phyloP scores from a whole-genome alignment of 73 alveolate species.

The Paraurostyla sp. region DNA sequence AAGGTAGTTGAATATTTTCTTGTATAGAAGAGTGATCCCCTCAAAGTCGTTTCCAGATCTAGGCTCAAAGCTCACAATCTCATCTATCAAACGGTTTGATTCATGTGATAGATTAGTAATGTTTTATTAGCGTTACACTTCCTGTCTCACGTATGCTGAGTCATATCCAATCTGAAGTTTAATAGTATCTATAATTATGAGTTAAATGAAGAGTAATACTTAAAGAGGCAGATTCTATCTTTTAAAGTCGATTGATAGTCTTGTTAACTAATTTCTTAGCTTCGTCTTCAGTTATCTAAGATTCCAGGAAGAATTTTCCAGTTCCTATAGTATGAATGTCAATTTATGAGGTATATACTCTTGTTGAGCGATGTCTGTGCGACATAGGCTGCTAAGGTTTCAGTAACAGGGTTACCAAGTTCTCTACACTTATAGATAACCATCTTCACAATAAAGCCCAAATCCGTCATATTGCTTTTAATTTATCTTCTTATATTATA shows the following conservation, averaged over 20 bases:
- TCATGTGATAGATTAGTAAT: constrained; percentile 85
- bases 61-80: constrained; percentile 91
- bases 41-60: constrained; percentile 93
- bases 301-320: constrained; percentile 86
- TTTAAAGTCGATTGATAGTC: constrained; percentile 77
- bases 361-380: constrained; percentile 89
- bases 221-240: constrained; percentile 66
- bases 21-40: constrained; percentile 89
- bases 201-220: constrained; percentile 24
- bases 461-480: constrained; percentile 79
- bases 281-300: constrained; percentile 84
- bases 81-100: constrained; percentile 90
- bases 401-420: constrained; percentile 93
- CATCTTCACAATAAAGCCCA: constrained; percentile 90
- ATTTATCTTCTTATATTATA: constrained; percentile 6
- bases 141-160: constrained; percentile 89
- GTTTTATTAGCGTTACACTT: constrained; percentile 83
- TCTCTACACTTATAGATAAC: constrained; percentile 92
- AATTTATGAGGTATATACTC: constrained; percentile 49
- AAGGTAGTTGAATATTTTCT: constrained; percentile 88
- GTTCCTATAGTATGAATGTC: constrained; percentile 67
- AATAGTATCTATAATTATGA: constrained; percentile 75
- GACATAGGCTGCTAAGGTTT: constrained; percentile 94
- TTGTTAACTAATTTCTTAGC: constrained; percentile 83
- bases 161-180: constrained; percentile 90